Percentiles rank a stretch among this genome's conserved stretches.
These are phyloP conservation scores for Cylindrodendrum hubeiense DNA, from an alignment of 2,329 filamentous ascomycete species.

Conservation along the genomic window DNA sequence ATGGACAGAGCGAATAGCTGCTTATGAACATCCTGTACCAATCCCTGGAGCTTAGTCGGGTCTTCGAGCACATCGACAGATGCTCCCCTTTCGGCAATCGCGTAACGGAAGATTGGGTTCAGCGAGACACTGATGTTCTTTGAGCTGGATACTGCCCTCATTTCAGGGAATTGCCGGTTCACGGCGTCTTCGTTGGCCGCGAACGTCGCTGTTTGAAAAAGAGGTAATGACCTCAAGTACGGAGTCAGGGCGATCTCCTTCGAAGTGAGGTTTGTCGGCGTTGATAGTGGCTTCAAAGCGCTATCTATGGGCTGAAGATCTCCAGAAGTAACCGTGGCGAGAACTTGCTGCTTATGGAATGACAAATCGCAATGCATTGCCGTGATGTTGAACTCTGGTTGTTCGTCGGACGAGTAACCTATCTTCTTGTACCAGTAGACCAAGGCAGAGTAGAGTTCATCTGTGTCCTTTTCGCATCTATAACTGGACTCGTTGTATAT, in stretches of 20 bases:
- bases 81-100: not conserved
- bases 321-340: not conserved
- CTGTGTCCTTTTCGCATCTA: not conserved
- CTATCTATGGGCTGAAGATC: not conserved
- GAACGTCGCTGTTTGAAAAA: not conserved
- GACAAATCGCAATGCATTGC: not conserved
- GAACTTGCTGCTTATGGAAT: conserved; percentile 9
- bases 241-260: not conserved
- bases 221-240: not conserved
- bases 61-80: not conserved
- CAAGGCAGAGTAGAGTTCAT: not conserved
- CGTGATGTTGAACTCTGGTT: not conserved
- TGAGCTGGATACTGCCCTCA: not conserved
- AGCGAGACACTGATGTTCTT: not conserved
- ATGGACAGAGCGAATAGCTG: not conserved
- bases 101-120: not conserved
- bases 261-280: not conserved
- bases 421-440: not conserved
- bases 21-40: not conserved
- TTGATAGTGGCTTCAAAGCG: not conserved
- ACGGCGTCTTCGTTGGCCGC: not conserved
- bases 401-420: not conserved
- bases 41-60: not conserved
- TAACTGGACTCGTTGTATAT: not conserved
- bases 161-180: not conserved